Base-by-base conservation (phyloP, 495 filamentous ascomycete genomes). In the Trichodelitschia bisporula region DNA sequence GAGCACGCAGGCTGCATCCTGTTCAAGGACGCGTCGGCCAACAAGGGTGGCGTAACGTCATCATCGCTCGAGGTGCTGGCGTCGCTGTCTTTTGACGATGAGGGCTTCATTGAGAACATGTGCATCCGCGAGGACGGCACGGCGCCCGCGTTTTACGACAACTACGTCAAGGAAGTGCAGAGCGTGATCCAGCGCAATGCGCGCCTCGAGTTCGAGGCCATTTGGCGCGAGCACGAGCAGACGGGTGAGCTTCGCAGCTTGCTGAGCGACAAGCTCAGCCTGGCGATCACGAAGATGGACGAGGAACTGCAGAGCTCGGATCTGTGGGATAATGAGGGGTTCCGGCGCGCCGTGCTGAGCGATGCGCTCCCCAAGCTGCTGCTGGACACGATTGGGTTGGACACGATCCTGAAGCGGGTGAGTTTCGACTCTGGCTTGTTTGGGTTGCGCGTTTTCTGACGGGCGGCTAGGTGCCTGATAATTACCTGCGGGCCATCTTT, bases 41-140 rank as follows among this genome's bases (percentile, higher is more conserved):
- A 97, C 62, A 97, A 97, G 61, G 86, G 86, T 43, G 86, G 86
- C 48, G 86, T 97, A 28, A 97, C 86, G 4, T 90, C 78, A n/a
- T 95, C 86, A 0, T 97, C 86, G 3, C 66, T 95, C 27, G 86
- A 97, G 43, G 86, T 97, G 3, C 63, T 97, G 12, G 86, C 86
- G 6, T 80, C 82, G 0, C 64, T 97, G 32, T 83, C 77, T 26
- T 93, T 97, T 47, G 72, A 95, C 48, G 84, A 95, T 38, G 51
- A 63, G 30, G 71, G 69, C 33, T 97, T 97, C 49, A 66, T 69
- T 23, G 62, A 79, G 50, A 67, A 97, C 56, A 95, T 97, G 89
- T 97, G 89, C 51, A 61, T 86, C 32, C 61, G 66, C 23, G 51
- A 63, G 28, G 64, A 76, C 36, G 89, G 82, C 33, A 69, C 70